Conservation (phyloP, 495 filamentous ascomycete genomes). For the Penicillium antarcticum region DNA sequence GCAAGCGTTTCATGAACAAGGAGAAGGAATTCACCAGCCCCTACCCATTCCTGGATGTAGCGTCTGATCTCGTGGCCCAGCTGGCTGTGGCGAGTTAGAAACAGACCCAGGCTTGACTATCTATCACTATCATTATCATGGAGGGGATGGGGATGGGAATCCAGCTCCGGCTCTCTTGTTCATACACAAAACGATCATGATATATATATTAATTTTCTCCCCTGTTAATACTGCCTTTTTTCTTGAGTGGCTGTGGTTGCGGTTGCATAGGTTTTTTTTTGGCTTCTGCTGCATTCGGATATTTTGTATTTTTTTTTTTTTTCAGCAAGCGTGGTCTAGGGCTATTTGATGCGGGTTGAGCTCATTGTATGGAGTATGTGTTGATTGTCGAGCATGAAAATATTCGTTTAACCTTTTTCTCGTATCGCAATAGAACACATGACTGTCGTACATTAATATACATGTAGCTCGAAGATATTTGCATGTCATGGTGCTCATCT, state of each 20-base stretch:
- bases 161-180: not conserved
- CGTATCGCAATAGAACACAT: no score
- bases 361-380: constrained; percentile 8
- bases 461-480: no score
- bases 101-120: not conserved
- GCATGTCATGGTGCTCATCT: no score
- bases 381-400: constrained; percentile 1
- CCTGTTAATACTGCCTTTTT: constrained; percentile 1
- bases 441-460: no score
- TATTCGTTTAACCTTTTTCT: constrained; percentile 3
- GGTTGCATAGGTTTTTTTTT: constrained; percentile 1
- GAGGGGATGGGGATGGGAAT: not conserved
- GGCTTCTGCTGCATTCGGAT: constrained; percentile 9
- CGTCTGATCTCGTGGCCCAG: constrained; percentile 52
- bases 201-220: constrained; percentile 5
- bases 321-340: constrained; percentile 16
- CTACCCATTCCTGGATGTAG: constrained; percentile 55
- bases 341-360: not conserved
- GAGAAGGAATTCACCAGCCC: constrained; percentile 56
- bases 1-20: constrained; percentile 46
- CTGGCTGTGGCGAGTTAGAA: constrained; percentile 47
- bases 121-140: no score
- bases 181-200: constrained; percentile 13
- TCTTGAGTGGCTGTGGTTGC: not conserved
- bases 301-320: constrained; percentile 9